Evolutionary conservation across 345 rosid species (phyloP).

Genomic region (Cochlearia excelsa): DNA sequence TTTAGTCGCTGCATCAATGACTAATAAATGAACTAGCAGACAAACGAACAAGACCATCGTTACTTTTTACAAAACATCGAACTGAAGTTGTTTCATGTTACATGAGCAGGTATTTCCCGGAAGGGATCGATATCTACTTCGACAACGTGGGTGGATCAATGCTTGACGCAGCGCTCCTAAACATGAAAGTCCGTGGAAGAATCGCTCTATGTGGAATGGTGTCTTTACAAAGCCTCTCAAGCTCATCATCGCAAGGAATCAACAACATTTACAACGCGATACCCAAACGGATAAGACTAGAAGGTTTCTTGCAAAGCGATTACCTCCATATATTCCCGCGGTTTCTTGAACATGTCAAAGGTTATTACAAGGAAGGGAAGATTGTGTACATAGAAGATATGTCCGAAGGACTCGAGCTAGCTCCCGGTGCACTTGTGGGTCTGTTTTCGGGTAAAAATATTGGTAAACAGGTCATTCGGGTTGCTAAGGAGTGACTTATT

Average conservation of each 20-base stretch:
- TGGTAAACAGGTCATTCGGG: conserved; percentile 51
- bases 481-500: conserved; percentile 33
- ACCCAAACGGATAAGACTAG: conserved; percentile 48
- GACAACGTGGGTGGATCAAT: conserved; percentile 74
- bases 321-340: conserved; percentile 48
- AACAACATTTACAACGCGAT: conserved; percentile 46
- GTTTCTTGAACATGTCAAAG: conserved; percentile 46
- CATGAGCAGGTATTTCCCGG: conserved; percentile 50
- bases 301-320: conserved; percentile 69
- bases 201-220: conserved; percentile 80
- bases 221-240: conserved; percentile 40
- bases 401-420: conserved; percentile 54
- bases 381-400: conserved; percentile 68
- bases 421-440: conserved; percentile 63
- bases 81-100: conserved; percentile 10
- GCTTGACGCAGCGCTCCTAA: conserved; percentile 64
- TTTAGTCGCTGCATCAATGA: too few relatives aligned
- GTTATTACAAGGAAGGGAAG: conserved; percentile 51
- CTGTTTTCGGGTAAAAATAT: conserved; percentile 62
- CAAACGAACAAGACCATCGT: not conserved
- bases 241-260: conserved; percentile 39
- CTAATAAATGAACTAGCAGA: too few relatives aligned
- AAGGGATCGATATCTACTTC: conserved; percentile 66
- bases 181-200: conserved; percentile 61
- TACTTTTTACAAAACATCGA: not conserved